A percentile compares a stretch with the other conserved stretches of the same genome.
phyloP scores from a whole-genome alignment of 352 stramenopile species.

The Phytophthora megakarya region DNA sequence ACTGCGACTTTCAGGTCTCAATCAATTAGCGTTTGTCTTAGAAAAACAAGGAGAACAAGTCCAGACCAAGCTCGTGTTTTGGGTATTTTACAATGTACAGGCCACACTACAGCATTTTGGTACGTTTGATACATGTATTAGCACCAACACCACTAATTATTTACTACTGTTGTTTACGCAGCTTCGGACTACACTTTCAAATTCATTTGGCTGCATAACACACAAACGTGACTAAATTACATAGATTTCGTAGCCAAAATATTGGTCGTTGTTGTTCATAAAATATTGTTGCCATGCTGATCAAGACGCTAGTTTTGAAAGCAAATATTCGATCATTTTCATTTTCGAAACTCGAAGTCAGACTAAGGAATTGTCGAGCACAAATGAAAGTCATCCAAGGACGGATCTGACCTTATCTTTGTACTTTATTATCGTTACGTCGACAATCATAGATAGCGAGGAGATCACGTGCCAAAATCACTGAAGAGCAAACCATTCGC shows the following conservation, averaged over 20 bases:
- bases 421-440: neutral
- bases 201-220: conserved; percentile 32
- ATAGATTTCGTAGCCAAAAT: no score
- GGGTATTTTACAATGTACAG: conserved; percentile 48
- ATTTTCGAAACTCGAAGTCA: no score
- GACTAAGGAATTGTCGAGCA: neutral
- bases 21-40: conserved; percentile 49
- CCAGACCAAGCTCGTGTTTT: conserved; percentile 45
- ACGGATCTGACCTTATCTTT: neutral
- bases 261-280: neutral
- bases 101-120: conserved; percentile 38
- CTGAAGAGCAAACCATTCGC: neutral
- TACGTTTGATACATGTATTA: neutral
- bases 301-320: no score
- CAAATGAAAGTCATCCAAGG: neutral
- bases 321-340: no score
- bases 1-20: conserved; percentile 31
- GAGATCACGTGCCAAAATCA: neutral
- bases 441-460: conserved; percentile 13
- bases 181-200: conserved; percentile 39
- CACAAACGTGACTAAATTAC: conserved; percentile 5
- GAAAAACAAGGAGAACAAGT: conserved; percentile 38
- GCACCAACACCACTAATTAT: neutral
- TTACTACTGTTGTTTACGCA: neutral
- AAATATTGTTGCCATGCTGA: no score